Percentiles rank a stretch among this genome's conserved stretches.
Conservation (phyloP, 768 basidiomycete species). For the Hysterangium stoloniferum region DNA sequence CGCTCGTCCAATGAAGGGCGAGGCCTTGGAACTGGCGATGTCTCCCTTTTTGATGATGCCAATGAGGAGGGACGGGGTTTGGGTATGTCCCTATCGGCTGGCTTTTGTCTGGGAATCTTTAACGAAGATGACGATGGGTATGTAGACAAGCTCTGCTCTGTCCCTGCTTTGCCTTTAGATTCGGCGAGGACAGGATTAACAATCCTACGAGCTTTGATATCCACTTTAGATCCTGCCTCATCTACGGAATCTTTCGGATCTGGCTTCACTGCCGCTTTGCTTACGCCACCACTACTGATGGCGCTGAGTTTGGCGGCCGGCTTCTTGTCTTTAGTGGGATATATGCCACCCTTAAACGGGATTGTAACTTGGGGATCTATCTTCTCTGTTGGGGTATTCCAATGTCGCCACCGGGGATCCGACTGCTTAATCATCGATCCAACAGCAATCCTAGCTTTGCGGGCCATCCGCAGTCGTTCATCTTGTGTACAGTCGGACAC, state of each 20-base stretch:
- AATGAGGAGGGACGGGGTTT: background rate
- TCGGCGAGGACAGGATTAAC: background rate
- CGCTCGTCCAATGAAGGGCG: background rate
- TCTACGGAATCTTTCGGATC: background rate
- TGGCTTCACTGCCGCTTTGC: slow-evolving; percentile 10
- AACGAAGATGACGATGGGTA: background rate
- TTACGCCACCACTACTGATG: slow-evolving; percentile 24
- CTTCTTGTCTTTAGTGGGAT: slow-evolving; percentile 35
- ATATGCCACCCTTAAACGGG: slow-evolving; percentile 28
- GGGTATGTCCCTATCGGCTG: background rate
- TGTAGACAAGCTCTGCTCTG: background rate
- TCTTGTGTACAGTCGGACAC: slow-evolving; percentile 43
- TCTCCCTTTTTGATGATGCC: background rate
- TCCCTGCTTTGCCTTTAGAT: background rate
- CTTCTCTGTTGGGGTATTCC: slow-evolving; percentile 27
- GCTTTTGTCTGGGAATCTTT: background rate
- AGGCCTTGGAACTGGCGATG: background rate
- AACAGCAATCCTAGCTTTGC: slow-evolving; percentile 43
- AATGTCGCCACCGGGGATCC: slow-evolving; percentile 58
- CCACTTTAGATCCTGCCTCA: background rate
- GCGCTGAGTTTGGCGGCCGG: slow-evolving; percentile 28
- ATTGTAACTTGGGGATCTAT: slow-evolving; percentile 5
- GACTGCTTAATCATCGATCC: slow-evolving; percentile 47
- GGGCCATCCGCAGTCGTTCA: slow-evolving; percentile 43
- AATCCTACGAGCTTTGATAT: background rate